Evolutionary conservation across 1,139 yeast genomes (phyloP).

Genomic region (Taphrina deformans): DNA sequence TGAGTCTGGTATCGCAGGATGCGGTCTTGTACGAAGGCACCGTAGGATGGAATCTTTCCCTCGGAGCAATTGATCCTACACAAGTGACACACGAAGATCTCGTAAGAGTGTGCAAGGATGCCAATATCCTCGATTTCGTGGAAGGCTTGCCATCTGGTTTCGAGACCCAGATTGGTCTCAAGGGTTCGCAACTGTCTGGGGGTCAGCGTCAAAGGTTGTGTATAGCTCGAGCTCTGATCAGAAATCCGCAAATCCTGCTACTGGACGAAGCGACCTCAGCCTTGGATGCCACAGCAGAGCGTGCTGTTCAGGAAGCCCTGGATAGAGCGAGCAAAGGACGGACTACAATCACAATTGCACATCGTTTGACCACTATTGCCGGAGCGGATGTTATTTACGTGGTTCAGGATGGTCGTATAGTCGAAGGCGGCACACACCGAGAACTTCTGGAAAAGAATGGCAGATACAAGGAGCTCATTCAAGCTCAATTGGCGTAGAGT

Average conservation of each 20-base stretch:
- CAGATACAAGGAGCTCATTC: constrained; percentile 35
- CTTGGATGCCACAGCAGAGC: constrained; percentile 76
- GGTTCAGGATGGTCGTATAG: constrained; percentile 72
- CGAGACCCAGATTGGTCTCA: constrained; percentile 80
- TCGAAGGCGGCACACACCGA: constrained; percentile 74
- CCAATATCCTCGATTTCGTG: constrained; percentile 54
- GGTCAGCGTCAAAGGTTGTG: constrained; percentile 85
- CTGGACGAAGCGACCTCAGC: constrained; percentile 60
- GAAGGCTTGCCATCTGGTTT: constrained; percentile 73
- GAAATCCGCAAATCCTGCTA: constrained; percentile 66
- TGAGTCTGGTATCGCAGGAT: constrained; percentile 92
- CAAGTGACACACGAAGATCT: constrained; percentile 61
- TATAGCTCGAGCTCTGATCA: constrained; percentile 74
- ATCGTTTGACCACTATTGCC: constrained; percentile 80
- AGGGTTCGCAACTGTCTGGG: constrained; percentile 82
- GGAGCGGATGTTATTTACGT: constrained; percentile 81
- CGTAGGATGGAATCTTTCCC: constrained; percentile 75
- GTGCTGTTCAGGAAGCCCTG: constrained; percentile 68
- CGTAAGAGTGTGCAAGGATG: constrained; percentile 67
- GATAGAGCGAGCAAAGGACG: constrained; percentile 59
- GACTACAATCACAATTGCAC: constrained; percentile 84
- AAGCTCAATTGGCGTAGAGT: constrained; percentile 25
- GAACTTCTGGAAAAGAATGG: constrained; percentile 57
- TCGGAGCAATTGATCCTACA: constrained; percentile 58
- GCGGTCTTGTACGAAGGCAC: constrained; percentile 87